Conservation (phyloP, 495 filamentous ascomycete species). For the Podospora anserina region DNA sequence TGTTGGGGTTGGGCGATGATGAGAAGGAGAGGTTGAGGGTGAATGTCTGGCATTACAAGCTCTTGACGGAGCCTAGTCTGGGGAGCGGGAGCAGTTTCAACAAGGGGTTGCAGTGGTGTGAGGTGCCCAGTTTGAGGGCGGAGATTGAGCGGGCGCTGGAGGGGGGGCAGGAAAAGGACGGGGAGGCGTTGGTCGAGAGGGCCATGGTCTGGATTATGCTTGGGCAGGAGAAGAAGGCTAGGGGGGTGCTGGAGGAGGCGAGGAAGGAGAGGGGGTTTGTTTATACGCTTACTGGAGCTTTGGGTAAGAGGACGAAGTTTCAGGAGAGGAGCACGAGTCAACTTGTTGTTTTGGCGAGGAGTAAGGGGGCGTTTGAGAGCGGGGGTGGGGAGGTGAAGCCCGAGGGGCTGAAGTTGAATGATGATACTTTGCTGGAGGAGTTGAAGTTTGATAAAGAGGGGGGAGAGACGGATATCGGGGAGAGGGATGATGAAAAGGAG, state of each 20-base stretch:
- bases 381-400: slow-evolving; percentile 45
- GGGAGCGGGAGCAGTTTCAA: slow-evolving; percentile 49
- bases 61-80: slow-evolving; percentile 70
- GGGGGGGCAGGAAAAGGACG: slow-evolving; percentile 47
- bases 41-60: slow-evolving; percentile 82
- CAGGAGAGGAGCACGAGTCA: slow-evolving; percentile 88
- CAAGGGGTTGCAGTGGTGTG: slow-evolving; percentile 46
- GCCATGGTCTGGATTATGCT: slow-evolving; percentile 83
- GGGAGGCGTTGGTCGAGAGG: slow-evolving; percentile 70
- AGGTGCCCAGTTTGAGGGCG: slow-evolving; percentile 48
- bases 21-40: slow-evolving; percentile 51
- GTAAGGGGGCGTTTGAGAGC: slow-evolving; percentile 35
- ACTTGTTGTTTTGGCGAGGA: slow-evolving; percentile 86
- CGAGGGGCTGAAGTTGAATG: slow-evolving; percentile 70
- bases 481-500: slow-evolving; percentile 36
- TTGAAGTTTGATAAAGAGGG: slow-evolving; percentile 67
- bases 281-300: slow-evolving; percentile 77
- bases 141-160: slow-evolving; percentile 48
- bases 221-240: slow-evolving; percentile 73
- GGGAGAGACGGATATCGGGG: slow-evolving; percentile 31
- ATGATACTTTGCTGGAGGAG: slow-evolving; percentile 88
- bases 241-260: slow-evolving; percentile 64
- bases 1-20: slow-evolving; percentile 37
- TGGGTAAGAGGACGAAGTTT: slow-evolving; percentile 91
- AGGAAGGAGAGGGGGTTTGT: slow-evolving; percentile 63